Conservation (phyloP, 495 filamentous ascomycete genomes). For the Daldinia concentrica region DNA sequence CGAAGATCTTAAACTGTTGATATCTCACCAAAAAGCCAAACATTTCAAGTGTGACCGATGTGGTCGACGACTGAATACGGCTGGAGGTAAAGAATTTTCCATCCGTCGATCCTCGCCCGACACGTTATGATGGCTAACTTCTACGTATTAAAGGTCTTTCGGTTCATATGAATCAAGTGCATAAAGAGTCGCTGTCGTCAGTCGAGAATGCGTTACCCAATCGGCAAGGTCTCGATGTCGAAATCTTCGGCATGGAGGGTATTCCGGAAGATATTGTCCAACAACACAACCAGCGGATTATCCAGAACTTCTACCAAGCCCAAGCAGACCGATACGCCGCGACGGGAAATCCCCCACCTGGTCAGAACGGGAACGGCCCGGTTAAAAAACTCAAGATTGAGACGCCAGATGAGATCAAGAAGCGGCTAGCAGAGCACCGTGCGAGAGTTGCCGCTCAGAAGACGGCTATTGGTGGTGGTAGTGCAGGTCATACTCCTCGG, state of each 20-base stretch:
- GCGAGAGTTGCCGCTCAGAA: conserved; percentile 71
- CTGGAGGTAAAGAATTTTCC: conserved; percentile 73
- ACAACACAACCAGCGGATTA: conserved; percentile 84
- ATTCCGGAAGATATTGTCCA: conserved; percentile 86
- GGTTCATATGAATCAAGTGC: conserved; percentile 98
- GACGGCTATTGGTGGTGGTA: conserved; percentile 61
- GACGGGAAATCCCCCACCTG: conserved; percentile 85
- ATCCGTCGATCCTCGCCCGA: conserved; percentile 4
- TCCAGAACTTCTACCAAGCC: conserved; percentile 80
- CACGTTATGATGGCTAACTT: conserved; percentile 33
- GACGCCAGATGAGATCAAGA: conserved; percentile 78
- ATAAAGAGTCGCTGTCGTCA: conserved; percentile 85
- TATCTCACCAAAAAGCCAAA: conserved; percentile 96
- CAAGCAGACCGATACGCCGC: conserved; percentile 82
- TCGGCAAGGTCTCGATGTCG: conserved; percentile 82
- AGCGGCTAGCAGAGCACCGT: conserved; percentile 81
- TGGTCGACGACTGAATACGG: conserved; percentile 86
- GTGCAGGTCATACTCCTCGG: conserved; percentile 68
- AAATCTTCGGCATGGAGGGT: conserved; percentile 99
- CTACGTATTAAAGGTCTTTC: conserved; percentile 72
- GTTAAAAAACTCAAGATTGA: conserved; percentile 86
- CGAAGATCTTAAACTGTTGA: conserved; percentile 94
- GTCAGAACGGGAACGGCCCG: conserved; percentile 60
- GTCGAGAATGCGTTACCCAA: conserved; percentile 93
- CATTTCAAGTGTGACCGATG: conserved; percentile 98